These are phyloP conservation scores for Metahyphopichia silvanorum DNA, from an alignment of 805 yeast species.

Conservation along the genomic window DNA sequence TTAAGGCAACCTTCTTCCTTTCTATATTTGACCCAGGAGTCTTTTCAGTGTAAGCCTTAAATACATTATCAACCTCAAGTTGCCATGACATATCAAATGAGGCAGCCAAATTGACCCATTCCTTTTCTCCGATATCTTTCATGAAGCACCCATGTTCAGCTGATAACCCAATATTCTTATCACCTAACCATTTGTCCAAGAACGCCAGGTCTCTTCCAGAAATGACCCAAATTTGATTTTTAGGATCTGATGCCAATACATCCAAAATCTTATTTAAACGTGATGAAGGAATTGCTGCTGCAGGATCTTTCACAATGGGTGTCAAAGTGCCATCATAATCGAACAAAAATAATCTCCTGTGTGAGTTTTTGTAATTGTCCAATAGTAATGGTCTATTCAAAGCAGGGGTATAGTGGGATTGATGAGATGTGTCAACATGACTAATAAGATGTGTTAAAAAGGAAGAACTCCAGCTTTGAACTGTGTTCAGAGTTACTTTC, in stretches of 20 bases:
- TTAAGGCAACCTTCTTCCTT: constrained; percentile 85
- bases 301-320: constrained; percentile 94
- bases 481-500: constrained; percentile 65
- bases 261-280: constrained; percentile 59
- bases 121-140: constrained; percentile 58
- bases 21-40: constrained; percentile 92
- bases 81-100: constrained; percentile 94
- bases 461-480: constrained; percentile 75
- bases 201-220: constrained; percentile 93
- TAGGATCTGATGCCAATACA: constrained; percentile 66
- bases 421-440: constrained; percentile 35
- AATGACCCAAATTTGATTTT: constrained; percentile 89
- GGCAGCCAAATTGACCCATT: constrained; percentile 85
- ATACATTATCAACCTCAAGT: constrained; percentile 68
- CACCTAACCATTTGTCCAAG: constrained; percentile 84
- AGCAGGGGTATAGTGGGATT: constrained; percentile 61
- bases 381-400: constrained; percentile 67
- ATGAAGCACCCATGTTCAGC: constrained; percentile 98
- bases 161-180: constrained; percentile 70
- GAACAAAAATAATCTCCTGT: constrained; percentile 76
- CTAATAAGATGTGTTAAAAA: constrained; percentile 52
- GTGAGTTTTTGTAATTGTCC: constrained; percentile 55
- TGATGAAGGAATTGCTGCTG: constrained; percentile 94
- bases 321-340: constrained; percentile 98
- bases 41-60: constrained; percentile 71